Conservation (phyloP, 1,284 basidiomycete species). For the Moesziomyces sp. region DNA sequence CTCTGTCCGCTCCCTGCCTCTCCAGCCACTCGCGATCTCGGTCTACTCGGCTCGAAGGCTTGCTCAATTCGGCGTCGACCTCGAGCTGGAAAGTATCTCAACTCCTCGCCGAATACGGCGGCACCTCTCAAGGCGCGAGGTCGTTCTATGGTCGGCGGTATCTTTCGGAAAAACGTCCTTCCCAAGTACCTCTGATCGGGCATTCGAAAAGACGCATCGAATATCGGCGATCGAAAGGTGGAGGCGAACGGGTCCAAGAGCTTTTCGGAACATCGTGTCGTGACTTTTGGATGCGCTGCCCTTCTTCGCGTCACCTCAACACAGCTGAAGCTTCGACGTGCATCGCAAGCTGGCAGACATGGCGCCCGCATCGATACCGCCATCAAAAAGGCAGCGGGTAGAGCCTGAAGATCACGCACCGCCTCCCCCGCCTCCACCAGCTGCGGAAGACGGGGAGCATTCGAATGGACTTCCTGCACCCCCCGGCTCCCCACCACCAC, state of each 20-base stretch:
- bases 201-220: not conserved
- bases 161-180: not conserved
- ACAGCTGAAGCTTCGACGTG: too few species aligned
- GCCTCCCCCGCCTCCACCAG: slow-evolving; percentile 11
- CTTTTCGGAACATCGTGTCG: slow-evolving; percentile 1
- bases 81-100: slow-evolving; percentile 5
- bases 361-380: slow-evolving; percentile 6
- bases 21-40: too few species aligned
- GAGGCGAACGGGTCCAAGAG: slow-evolving; percentile 16
- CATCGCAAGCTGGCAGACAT: not conserved
- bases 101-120: not conserved
- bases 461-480: slow-evolving; percentile 10
- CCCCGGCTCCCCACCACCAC: slow-evolving; percentile 35
- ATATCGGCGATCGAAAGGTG: slow-evolving; percentile 15
- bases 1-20: too few species aligned
- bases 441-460: slow-evolving; percentile 7
- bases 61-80: too few species aligned
- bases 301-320: slow-evolving; percentile 3
- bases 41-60: too few species aligned
- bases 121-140: too few species aligned
- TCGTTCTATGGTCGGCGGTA: too few species aligned
- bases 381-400: slow-evolving; percentile 22
- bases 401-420: not conserved
- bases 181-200: not conserved
- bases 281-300: slow-evolving; percentile 1